Evolutionary conservation across 2,329 filamentous ascomycete species (phyloP).

Genomic region (Fusarium sp.): DNA sequence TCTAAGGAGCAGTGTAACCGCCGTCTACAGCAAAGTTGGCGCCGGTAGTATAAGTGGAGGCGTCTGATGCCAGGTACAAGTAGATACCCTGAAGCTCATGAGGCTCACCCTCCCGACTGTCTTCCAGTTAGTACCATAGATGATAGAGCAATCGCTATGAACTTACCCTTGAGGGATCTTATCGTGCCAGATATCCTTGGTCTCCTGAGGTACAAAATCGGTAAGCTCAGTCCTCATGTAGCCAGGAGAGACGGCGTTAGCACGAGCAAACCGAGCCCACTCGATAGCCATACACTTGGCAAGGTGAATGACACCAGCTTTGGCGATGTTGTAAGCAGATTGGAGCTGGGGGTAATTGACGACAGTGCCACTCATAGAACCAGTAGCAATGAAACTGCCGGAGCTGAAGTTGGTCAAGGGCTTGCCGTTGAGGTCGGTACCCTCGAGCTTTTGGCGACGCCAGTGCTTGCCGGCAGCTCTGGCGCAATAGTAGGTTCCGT

Average conservation of each 20-base stretch:
- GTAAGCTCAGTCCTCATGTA: conserved; percentile 55
- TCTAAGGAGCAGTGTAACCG: conserved; percentile 50
- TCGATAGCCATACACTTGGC: conserved; percentile 69
- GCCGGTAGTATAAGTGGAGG: conserved; percentile 53
- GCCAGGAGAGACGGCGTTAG: conserved; percentile 65
- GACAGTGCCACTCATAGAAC: conserved; percentile 65
- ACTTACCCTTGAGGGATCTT: conserved; percentile 49
- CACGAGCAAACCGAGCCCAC: conserved; percentile 71
- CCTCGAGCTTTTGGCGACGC: conserved; percentile 76
- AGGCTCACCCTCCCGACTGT: conserved; percentile 49
- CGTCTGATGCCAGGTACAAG: conserved; percentile 51
- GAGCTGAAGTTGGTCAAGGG: conserved; percentile 49
- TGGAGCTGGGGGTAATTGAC: conserved; percentile 69
- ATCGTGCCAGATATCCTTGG: conserved; percentile 48
- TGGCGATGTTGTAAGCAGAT: conserved; percentile 70
- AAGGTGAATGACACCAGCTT: conserved; percentile 70
- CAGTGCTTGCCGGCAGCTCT: conserved; percentile 77
- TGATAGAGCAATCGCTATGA: not conserved
- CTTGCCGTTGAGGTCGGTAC: conserved; percentile 58
- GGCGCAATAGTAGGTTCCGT: conserved; percentile 82
- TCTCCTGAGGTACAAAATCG: conserved; percentile 49
- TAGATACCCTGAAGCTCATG: conserved; percentile 50
- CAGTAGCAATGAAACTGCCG: conserved; percentile 68
- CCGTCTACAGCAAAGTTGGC: conserved; percentile 54
- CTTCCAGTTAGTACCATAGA: conserved; percentile 17